Evolutionary conservation across 495 filamentous ascomycete species (phyloP).

Genomic region (Echria macrotheca): DNA sequence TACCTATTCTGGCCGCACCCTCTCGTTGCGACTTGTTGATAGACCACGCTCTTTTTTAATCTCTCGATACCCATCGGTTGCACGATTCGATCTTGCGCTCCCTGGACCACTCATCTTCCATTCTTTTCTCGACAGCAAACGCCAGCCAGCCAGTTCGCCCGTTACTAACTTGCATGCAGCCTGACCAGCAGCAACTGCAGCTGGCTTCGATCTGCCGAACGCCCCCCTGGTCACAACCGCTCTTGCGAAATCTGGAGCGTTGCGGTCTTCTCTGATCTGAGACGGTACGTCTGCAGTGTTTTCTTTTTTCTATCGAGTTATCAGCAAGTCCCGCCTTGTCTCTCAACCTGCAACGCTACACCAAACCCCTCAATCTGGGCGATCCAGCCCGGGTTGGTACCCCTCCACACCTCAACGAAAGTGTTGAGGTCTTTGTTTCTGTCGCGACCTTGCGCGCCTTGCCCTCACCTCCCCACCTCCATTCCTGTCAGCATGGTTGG

Average conservation of each 20-base stretch:
- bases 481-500: not conserved
- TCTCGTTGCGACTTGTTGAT: not conserved
- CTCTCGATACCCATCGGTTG: conserved; percentile 1
- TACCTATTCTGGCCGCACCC: not conserved
- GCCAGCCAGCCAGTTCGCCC: not conserved
- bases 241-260: conserved; percentile 1
- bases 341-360: conserved; percentile 20
- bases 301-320: conserved; percentile 10
- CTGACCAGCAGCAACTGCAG: not conserved
- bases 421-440: conserved; percentile 8
- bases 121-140: not conserved
- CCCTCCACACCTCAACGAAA: no score
- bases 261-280: conserved; percentile 5
- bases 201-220: conserved; percentile 5
- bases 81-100: not conserved
- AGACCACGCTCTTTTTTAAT: not conserved
- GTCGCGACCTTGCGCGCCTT: conserved; percentile 5
- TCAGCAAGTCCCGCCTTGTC: conserved; percentile 4
- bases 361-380: conserved; percentile 13
- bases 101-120: not conserved
- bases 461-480: not conserved
- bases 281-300: conserved; percentile 21
- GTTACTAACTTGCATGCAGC: conserved; percentile 8
- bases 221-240: conserved; percentile 2
- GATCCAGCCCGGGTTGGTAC: no score